Evolutionary conservation across 495 filamentous ascomycete genomes (phyloP).

Genomic region (Lindgomyces ingoldianus): DNA sequence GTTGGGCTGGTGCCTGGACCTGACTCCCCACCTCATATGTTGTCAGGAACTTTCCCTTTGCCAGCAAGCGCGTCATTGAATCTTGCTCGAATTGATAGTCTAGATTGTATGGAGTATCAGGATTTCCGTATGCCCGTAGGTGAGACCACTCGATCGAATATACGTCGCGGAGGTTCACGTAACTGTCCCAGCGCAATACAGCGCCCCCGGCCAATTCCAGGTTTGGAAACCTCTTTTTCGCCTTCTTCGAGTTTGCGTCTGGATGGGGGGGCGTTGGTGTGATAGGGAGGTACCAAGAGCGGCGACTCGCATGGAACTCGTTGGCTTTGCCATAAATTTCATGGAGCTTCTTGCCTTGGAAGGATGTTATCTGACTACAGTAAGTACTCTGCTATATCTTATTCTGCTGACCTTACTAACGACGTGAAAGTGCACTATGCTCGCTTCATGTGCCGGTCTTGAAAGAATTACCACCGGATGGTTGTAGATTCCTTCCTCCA

Average conservation of each 20-base stretch:
- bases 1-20: background rate
- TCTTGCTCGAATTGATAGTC: conserved; percentile 28
- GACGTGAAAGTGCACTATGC: conserved; percentile 33
- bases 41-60: conserved; percentile 24
- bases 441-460: conserved; percentile 14
- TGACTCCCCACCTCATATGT: conserved; percentile 16
- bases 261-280: conserved; percentile 30
- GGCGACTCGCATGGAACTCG: conserved; percentile 31
- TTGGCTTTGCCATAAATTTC: conserved; percentile 36
- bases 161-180: conserved; percentile 33
- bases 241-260: conserved; percentile 33
- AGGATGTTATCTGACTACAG: conserved; percentile 32
- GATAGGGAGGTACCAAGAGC: conserved; percentile 33
- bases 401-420: conserved; percentile 3
- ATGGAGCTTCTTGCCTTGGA: conserved; percentile 33
- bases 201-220: conserved; percentile 13
- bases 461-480: conserved; percentile 34
- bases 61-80: conserved; percentile 27
- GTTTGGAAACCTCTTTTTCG: conserved; percentile 27
- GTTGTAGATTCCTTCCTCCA: conserved; percentile 36
- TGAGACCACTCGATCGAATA: conserved; percentile 24
- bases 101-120: conserved; percentile 4
- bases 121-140: conserved; percentile 26
- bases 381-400: background rate
- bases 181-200: conserved; percentile 32